Evolutionary conservation across 129 eudicot species (phyloP).

Genomic region (Flaveria linearis): DNA sequence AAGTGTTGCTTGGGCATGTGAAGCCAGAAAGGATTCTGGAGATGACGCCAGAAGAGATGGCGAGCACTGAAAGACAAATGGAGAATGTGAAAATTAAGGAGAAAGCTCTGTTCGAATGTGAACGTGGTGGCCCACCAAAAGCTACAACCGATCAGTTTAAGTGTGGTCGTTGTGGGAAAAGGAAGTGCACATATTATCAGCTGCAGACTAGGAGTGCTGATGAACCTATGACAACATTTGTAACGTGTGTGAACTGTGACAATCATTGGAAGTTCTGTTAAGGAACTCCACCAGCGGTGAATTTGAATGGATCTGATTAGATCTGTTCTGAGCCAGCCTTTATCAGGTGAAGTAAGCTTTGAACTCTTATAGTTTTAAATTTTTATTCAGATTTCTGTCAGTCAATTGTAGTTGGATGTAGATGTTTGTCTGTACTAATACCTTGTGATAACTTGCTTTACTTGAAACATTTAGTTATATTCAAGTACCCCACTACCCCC

Average conservation of each 20-base stretch:
- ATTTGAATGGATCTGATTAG: neutral
- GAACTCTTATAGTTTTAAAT: conserved; percentile 1
- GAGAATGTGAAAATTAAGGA: conserved; percentile 65
- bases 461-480: conserved; percentile 27
- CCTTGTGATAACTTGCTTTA: conserved; percentile 10
- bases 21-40: conserved; percentile 54
- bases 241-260: conserved; percentile 87
- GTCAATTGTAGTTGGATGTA: conserved; percentile 23
- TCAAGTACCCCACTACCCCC: neutral
- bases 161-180: conserved; percentile 76
- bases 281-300: conserved; percentile 12
- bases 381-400: conserved; percentile 1
- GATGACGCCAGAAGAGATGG: conserved; percentile 89
- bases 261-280: conserved; percentile 88
- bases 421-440: conserved; percentile 2
- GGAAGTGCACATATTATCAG: conserved; percentile 76
- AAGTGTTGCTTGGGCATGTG: conserved; percentile 66
- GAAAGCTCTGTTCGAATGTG: conserved; percentile 81
- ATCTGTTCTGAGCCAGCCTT: neutral
- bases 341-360: conserved; percentile 23
- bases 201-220: conserved; percentile 94
- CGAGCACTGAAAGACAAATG: conserved; percentile 64
- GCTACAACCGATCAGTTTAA: conserved; percentile 78
- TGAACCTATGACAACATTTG: conserved; percentile 94
- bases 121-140: conserved; percentile 60